Base-by-base conservation (phyloP, 805 yeast species). In the Candida vaughaniae region DNA sequence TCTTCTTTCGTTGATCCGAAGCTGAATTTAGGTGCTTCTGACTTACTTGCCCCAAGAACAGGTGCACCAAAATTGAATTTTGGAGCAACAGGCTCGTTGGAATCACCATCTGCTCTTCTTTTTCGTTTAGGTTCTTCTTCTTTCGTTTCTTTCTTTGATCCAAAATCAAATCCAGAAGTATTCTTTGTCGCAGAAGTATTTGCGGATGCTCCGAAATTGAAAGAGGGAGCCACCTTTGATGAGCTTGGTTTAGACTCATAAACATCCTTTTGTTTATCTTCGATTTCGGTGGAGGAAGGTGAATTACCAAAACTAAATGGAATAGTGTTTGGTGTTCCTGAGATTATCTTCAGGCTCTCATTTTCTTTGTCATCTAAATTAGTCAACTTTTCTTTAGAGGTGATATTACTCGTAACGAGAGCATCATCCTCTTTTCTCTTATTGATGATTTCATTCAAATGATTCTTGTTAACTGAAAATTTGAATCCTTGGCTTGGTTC, bases 401-500 rank as follows among this genome's bases (percentile, higher is more conserved):
- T n/a, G n/a, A 11, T n/a, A n/a, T n/a, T n/a, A n/a, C n/a, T n/a
- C n/a, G n/a, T n/a, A n/a, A n/a, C n/a, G n/a, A n/a, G 23, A 14
- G 10, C 11, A 11, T 27, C 16, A 22, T 5, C 27, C 26, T 45
- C 50, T 4, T 45, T 42, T 18, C 56, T 37, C 32, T 48, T 49
- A 31, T 45, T 43, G 7, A 61, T 39, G 8, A 64, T 48, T 6
- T 52, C 45, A 25, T 49, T 41, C 18, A 66, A 46, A 31, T 58
- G 55, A 14, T 49, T 53, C 33, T 56, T 54, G 30, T 60, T 60
- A 14, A 64, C 55, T 3, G 56, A 51, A 38, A 66, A 66, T 25
- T 61, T 52, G 49, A 66, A 66, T 1, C 69, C 71, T 3, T 60
- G 51, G 29, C 69, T 63, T 20, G 72, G 72, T 16, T 53, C 53